These are phyloP conservation scores for Clathrospora elynae DNA, from an alignment of 2,329 filamentous ascomycete genomes.

Conservation along the genomic window DNA sequence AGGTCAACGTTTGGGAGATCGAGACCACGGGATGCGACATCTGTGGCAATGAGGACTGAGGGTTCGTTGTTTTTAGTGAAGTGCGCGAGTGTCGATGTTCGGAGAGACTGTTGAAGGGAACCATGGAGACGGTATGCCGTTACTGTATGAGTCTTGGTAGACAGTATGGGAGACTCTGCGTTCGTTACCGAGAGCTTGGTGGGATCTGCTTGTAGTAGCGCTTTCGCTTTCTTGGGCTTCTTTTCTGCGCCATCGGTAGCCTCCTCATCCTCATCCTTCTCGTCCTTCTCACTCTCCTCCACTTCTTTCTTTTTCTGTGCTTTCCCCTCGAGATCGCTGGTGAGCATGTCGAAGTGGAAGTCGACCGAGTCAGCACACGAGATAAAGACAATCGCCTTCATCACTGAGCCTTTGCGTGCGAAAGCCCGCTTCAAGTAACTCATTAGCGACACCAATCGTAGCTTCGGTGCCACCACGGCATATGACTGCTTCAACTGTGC, in stretches of 20 bases:
- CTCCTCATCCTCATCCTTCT: slow-evolving; percentile 33
- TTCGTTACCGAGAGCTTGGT: slow-evolving; percentile 60
- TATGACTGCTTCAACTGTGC: slow-evolving; percentile 94
- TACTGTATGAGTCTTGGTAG: slow-evolving; percentile 76
- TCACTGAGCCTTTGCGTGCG: slow-evolving; percentile 83
- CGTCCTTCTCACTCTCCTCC: slow-evolving; percentile 34
- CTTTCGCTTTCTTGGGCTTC: slow-evolving; percentile 47
- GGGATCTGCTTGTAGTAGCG: slow-evolving; percentile 47
- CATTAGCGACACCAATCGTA: slow-evolving; percentile 85
- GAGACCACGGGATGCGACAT: slow-evolving; percentile 92
- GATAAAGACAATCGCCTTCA: slow-evolving; percentile 97
- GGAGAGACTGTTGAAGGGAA: slow-evolving; percentile 83
- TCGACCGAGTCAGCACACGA: slow-evolving; percentile 97
- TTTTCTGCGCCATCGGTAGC: slow-evolving; percentile 17
- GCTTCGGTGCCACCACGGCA: slow-evolving; percentile 82
- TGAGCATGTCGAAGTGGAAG: slow-evolving; percentile 89
- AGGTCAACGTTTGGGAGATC: slow-evolving; percentile 95
- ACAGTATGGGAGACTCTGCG: slow-evolving; percentile 72
- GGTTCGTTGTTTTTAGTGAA: slow-evolving; percentile 77
- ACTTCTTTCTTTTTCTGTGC: slow-evolving; percentile 34
- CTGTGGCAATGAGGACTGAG: slow-evolving; percentile 86
- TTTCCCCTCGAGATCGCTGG: slow-evolving; percentile 45
- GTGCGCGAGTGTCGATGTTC: slow-evolving; percentile 81
- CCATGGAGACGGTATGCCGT: slow-evolving; percentile 86
- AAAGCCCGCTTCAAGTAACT: slow-evolving; percentile 86